Percentiles rank a stretch among this genome's conserved stretches.
These are phyloP conservation scores for Solanum dulcamara DNA, from an alignment of 257 asterid species.

Conservation along the genomic window DNA sequence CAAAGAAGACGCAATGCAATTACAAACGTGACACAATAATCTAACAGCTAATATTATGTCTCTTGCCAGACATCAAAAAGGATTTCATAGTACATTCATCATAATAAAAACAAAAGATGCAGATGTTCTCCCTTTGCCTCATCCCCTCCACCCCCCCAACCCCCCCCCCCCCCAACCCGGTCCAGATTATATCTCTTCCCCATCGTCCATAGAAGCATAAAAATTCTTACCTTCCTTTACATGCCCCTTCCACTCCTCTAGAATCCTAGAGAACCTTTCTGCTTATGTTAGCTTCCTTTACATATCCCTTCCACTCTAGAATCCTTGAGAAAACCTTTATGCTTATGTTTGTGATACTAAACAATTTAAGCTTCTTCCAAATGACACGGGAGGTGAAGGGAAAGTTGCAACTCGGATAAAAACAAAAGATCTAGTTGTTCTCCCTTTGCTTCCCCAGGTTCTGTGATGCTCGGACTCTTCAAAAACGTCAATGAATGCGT, in stretches of 20 bases:
- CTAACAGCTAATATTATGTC: neutral
- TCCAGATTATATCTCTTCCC: neutral
- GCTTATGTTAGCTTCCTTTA: neutral
- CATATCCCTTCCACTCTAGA: neutral
- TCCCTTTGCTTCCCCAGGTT: neutral
- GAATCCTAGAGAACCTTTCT: neutral
- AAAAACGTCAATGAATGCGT: neutral
- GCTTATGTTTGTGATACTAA: neutral
- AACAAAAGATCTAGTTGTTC: neutral
- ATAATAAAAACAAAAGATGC: neutral
- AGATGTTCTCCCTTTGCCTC: neutral
- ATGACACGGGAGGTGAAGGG: neutral
- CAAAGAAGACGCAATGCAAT: neutral
- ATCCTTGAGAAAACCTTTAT: neutral
- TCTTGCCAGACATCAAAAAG: neutral
- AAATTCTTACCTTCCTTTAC: neutral
- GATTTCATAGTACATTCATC: neutral
- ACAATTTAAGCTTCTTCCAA: neutral
- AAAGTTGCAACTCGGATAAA: neutral
- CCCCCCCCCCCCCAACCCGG: neutral
- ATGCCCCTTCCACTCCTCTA: neutral
- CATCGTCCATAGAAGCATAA: neutral
- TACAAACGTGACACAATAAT: neutral
- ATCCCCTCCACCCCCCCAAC: too few species aligned
- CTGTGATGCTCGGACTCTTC: neutral